Evolutionary conservation across 2,329 filamentous ascomycete species (phyloP).

Genomic region (Fusarium annulatum): DNA sequence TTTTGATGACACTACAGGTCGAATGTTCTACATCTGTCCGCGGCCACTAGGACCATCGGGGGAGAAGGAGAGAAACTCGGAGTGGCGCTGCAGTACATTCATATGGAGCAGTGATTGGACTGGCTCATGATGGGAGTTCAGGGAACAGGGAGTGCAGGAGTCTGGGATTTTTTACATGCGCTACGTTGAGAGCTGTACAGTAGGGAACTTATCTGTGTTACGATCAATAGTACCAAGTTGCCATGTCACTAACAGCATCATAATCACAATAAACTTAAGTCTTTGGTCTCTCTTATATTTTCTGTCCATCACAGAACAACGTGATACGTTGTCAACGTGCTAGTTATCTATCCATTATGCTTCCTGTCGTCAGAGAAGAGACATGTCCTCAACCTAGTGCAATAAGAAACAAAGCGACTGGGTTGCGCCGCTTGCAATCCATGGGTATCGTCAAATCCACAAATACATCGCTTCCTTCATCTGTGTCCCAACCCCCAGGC

Average conservation of each 20-base stretch:
- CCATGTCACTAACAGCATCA: background rate
- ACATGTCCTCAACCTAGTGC: background rate
- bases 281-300: conserved; percentile 1
- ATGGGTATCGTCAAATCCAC: conserved; percentile 6
- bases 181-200: background rate
- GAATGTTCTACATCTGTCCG: conserved; percentile 72
- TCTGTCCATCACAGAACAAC: background rate
- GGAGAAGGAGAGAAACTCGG: conserved; percentile 82
- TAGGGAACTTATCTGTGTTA: background rate
- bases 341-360: background rate
- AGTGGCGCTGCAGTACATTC: conserved; percentile 91
- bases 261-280: background rate
- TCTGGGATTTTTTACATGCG: background rate
- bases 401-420: background rate
- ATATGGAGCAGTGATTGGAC: conserved; percentile 75
- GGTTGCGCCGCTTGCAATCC: background rate
- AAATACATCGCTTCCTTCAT: background rate
- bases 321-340: background rate
- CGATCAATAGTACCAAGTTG: background rate
- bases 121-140: conserved; percentile 20
- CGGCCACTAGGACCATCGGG: conserved; percentile 87
- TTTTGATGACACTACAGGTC: conserved; percentile 53
- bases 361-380: background rate
- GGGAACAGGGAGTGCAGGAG: background rate
- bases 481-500: background rate